These are phyloP conservation scores for Dillenia suffruticosa DNA, from an alignment of 164 flowering plant genomes.

Conservation along the genomic window DNA sequence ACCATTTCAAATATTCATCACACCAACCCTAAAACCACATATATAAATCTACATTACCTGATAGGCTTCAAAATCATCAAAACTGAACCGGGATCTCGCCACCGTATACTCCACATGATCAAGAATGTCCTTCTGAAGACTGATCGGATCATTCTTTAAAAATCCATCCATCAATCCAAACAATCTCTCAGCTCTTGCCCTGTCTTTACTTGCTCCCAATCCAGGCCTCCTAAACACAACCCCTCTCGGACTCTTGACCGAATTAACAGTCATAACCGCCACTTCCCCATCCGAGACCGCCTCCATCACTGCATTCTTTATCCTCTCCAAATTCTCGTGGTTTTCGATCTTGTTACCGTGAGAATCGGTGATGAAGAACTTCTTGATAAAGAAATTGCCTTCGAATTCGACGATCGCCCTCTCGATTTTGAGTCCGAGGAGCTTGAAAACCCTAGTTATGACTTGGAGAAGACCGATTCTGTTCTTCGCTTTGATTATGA, in stretches of 20 bases:
- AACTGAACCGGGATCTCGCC: constrained; percentile 48
- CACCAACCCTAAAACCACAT: not conserved
- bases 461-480: constrained; percentile 49
- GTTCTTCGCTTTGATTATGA: constrained; percentile 36
- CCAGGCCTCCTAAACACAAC: constrained; percentile 36
- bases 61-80: constrained; percentile 67
- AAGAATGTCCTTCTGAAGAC: constrained; percentile 51
- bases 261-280: not conserved
- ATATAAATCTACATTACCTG: constrained; percentile 31
- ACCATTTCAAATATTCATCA: no score
- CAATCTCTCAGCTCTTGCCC: constrained; percentile 45
- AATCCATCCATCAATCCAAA: constrained; percentile 53
- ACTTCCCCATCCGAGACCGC: constrained; percentile 26
- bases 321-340: constrained; percentile 27
- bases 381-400: constrained; percentile 39
- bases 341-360: constrained; percentile 40
- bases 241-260: constrained; percentile 18
- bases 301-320: constrained; percentile 39
- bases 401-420: constrained; percentile 35
- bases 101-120: constrained; percentile 59
- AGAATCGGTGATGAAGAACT: constrained; percentile 41
- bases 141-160: constrained; percentile 42
- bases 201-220: constrained; percentile 10
- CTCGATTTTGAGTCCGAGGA: constrained; percentile 43
- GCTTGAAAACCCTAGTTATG: constrained; percentile 42